A percentile compares a stretch with the other conserved stretches of the same genome.
Evolutionary conservation across 2,329 filamentous ascomycete genomes (phyloP).

Genomic region (Ustilaginoidea virens): DNA sequence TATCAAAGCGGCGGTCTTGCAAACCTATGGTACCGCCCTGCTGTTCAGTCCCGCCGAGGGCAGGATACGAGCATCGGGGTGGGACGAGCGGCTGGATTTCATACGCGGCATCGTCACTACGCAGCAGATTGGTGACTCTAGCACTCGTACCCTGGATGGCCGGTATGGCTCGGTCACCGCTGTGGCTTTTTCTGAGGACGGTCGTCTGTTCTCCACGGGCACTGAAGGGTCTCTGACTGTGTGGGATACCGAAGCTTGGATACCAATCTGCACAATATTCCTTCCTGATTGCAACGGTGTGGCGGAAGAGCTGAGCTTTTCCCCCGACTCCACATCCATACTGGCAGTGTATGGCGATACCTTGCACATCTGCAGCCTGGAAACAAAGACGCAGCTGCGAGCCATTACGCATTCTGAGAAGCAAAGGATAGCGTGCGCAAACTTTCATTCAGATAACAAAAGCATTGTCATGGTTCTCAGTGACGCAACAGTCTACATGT

Average conservation of each 20-base stretch:
- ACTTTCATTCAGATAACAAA: constrained; percentile 5
- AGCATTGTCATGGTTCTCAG: constrained; percentile 4
- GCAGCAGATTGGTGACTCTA: constrained; percentile 5
- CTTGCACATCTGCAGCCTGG: constrained; percentile 4
- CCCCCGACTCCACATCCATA: constrained; percentile 5
- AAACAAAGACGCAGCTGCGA: constrained; percentile 3
- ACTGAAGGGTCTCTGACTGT: constrained; percentile 5
- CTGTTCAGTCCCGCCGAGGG: constrained; percentile 15
- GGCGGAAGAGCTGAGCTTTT: constrained; percentile 6
- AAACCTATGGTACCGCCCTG: constrained; percentile 18
- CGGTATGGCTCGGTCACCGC: constrained; percentile 5
- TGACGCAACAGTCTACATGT: constrained; percentile 5
- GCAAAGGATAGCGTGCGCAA: constrained; percentile 5
- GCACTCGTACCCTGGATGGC: constrained; percentile 4
- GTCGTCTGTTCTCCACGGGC: constrained; percentile 4
- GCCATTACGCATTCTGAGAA: constrained; percentile 3
- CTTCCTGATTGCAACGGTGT: constrained; percentile 5
- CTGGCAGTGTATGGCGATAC: constrained; percentile 5
- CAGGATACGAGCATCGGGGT: constrained; percentile 7
- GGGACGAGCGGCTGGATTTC: constrained; percentile 7
- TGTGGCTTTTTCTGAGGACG: constrained; percentile 6
- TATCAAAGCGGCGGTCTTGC: constrained; percentile 14
- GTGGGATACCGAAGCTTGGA: constrained; percentile 3
- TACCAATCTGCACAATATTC: constrained; percentile 3
- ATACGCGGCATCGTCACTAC: constrained; percentile 6